Conservation (phyloP, 257 asterid species). For the Primulina eburnea region DNA sequence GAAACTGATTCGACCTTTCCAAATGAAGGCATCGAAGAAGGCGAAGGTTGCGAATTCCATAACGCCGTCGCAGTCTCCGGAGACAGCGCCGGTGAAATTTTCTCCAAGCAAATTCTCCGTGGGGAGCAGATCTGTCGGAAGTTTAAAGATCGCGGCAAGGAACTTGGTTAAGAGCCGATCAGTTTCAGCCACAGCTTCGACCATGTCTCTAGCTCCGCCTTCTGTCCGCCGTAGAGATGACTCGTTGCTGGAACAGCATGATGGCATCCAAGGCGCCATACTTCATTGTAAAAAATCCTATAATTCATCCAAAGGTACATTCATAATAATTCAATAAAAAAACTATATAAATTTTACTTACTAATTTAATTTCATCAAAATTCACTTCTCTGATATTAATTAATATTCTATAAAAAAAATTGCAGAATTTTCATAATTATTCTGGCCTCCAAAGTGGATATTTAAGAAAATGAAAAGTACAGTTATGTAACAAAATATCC, state of each 20-base stretch:
- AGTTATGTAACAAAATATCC: background rate
- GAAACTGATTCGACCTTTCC: slow-evolving; percentile 59
- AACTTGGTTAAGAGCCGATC: slow-evolving; percentile 63
- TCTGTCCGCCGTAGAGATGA: slow-evolving; percentile 54
- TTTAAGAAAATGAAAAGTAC: too few species aligned
- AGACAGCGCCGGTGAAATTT: slow-evolving; percentile 18
- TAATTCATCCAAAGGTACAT: slow-evolving; percentile 48
- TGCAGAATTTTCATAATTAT: slow-evolving; percentile 7
- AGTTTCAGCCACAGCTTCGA: slow-evolving; percentile 30
- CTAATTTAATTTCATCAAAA: background rate
- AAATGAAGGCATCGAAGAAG: slow-evolving; percentile 45
- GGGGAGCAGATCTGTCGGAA: slow-evolving; percentile 37
- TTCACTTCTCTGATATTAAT: background rate
- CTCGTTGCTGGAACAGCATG: slow-evolving; percentile 55
- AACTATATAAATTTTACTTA: too few species aligned
- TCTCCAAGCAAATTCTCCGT: slow-evolving; percentile 47
- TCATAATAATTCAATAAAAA: too few species aligned
- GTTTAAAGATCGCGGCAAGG: slow-evolving; percentile 43
- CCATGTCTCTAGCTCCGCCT: slow-evolving; percentile 29
- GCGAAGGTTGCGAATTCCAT: slow-evolving; percentile 24
- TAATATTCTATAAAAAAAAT: too few species aligned
- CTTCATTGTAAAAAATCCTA: slow-evolving; percentile 78
- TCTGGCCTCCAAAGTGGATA: background rate
- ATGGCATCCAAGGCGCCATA: slow-evolving; percentile 77
- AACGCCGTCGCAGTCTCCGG: slow-evolving; percentile 50